Percentiles rank a stretch among this genome's conserved stretches.
Evolutionary conservation across 2,329 filamentous ascomycete genomes (phyloP).

Genomic region (Fusarium sp.): DNA sequence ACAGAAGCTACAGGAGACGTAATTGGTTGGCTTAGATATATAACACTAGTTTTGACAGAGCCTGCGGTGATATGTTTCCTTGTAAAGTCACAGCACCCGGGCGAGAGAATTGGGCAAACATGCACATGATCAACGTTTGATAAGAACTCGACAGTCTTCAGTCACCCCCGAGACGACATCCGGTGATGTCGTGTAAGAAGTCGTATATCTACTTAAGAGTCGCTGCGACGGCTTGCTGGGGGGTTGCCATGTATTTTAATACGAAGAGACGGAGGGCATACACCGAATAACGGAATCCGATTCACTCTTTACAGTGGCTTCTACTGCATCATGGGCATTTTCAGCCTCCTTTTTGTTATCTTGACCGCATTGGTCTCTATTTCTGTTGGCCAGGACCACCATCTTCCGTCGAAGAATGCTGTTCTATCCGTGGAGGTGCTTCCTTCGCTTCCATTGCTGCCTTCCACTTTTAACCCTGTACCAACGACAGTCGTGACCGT

Average conservation of each 20-base stretch:
- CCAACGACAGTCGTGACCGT: conserved; percentile 28
- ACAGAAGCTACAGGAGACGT: conserved; percentile 9
- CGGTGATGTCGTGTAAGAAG: conserved; percentile 21
- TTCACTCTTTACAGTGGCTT: conserved; percentile 34
- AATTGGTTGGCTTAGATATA: conserved; percentile 11
- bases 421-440: conserved; percentile 23
- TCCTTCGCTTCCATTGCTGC: conserved; percentile 20
- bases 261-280: conserved; percentile 20
- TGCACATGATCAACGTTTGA: conserved; percentile 25
- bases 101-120: conserved; percentile 31
- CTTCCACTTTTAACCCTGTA: conserved; percentile 5
- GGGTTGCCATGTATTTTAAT: conserved; percentile 3
- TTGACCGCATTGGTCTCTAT: conserved; percentile 19
- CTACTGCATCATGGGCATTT: conserved; percentile 38
- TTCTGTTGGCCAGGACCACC: conserved; percentile 5
- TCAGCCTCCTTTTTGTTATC: conserved; percentile 27
- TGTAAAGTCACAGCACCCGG: conserved; percentile 12
- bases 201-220: conserved; percentile 34
- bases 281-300: conserved; percentile 20
- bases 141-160: conserved; percentile 25
- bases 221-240: neutral
- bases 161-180: conserved; percentile 20
- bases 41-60: conserved; percentile 21
- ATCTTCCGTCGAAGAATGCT: conserved; percentile 15
- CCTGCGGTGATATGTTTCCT: conserved; percentile 21